These are phyloP conservation scores for Didymella lethalis DNA, from an alignment of 2,329 filamentous ascomycete species.

Conservation along the genomic window DNA sequence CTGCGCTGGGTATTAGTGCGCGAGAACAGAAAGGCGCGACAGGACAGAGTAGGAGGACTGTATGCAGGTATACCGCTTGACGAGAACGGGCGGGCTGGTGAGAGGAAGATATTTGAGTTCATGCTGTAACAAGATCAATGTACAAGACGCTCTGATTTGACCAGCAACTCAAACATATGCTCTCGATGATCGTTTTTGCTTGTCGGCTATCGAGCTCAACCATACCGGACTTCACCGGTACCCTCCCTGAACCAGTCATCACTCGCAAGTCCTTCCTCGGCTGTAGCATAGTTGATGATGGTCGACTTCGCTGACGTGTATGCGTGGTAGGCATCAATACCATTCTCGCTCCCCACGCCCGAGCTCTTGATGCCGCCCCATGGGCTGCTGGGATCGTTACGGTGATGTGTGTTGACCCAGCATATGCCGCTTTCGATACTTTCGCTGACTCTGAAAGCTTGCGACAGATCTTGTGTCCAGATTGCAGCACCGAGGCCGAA, in stretches of 20 bases:
- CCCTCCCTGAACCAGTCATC: constrained; percentile 66
- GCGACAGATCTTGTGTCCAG: constrained; percentile 60
- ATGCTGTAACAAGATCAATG: constrained; percentile 34
- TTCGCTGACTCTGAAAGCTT: constrained; percentile 58
- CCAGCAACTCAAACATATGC: background rate
- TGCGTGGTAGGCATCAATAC: constrained; percentile 60
- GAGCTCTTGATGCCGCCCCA: constrained; percentile 71
- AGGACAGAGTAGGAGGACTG: constrained; percentile 20
- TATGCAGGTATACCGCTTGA: constrained; percentile 42
- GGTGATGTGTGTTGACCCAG: constrained; percentile 66
- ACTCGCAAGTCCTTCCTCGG: constrained; percentile 58
- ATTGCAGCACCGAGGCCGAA: constrained; percentile 61
- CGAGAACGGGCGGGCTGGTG: constrained; percentile 26
- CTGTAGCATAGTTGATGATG: constrained; percentile 71
- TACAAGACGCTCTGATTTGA: background rate
- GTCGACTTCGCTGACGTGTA: constrained; percentile 68
- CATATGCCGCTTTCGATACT: constrained; percentile 60
- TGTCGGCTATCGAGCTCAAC: constrained; percentile 35
- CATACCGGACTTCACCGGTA: constrained; percentile 66
- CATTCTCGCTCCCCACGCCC: constrained; percentile 77
- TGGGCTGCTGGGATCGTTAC: constrained; percentile 75
- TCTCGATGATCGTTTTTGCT: background rate
- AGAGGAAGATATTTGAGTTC: constrained; percentile 36
- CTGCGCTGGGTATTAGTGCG: constrained; percentile 53
- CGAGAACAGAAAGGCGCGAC: constrained; percentile 33